Percentiles rank a stretch among this genome's conserved stretches.
phyloP scores from a whole-genome alignment of 352 stramenopile genomes.

The Globisporangium middletonii region DNA sequence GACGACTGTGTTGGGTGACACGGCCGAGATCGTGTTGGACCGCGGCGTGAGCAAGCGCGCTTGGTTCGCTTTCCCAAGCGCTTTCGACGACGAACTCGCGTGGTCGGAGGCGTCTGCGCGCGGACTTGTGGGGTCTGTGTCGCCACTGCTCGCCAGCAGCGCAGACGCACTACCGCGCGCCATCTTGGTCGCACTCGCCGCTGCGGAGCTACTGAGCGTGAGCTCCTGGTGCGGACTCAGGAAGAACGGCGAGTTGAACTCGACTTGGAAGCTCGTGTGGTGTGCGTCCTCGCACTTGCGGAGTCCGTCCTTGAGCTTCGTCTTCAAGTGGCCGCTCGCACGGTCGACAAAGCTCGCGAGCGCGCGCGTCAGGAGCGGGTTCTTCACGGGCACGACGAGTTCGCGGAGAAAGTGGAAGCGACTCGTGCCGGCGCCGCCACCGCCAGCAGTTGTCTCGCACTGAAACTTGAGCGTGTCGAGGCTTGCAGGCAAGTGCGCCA shows the following conservation, averaged over 20 bases:
- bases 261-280: conserved; percentile 54
- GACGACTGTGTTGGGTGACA: conserved; percentile 41
- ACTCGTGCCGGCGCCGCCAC: conserved; percentile 6
- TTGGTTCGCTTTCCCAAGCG: conserved; percentile 31
- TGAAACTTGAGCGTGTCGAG: conserved; percentile 80
- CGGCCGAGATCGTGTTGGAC: conserved; percentile 18
- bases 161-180: conserved; percentile 4
- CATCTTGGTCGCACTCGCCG: conserved; percentile 4
- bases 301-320: conserved; percentile 69
- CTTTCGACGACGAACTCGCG: conserved; percentile 17
- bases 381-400: conserved; percentile 78
- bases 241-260: conserved; percentile 89
- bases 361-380: conserved; percentile 68
- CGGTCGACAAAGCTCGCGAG: conserved; percentile 61
- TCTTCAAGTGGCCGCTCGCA: conserved; percentile 56
- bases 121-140: neutral
- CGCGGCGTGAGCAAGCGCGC: conserved; percentile 43
- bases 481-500: conserved; percentile 66
- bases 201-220: conserved; percentile 19
- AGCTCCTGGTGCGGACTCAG: conserved; percentile 49
- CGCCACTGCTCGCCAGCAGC: neutral
- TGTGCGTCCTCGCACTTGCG: conserved; percentile 74
- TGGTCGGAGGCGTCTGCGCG: neutral
- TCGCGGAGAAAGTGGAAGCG: conserved; percentile 61
- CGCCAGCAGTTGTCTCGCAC: conserved; percentile 37